Evolutionary conservation across 257 asterid genomes (phyloP).

Genomic region (Perilla frutescens): DNA sequence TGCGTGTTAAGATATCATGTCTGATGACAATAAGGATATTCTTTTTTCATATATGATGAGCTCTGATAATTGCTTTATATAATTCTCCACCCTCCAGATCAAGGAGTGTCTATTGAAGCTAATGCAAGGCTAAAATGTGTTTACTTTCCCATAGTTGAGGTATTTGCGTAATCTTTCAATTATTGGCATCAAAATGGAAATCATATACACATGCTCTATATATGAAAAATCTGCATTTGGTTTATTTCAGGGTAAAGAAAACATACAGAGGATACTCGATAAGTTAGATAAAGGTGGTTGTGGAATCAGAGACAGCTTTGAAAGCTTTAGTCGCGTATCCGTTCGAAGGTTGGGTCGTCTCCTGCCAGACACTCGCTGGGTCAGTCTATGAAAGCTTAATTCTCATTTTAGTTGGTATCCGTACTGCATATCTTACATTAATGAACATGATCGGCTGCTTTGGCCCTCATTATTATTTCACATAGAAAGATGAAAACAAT

Average conservation of each 20-base stretch:
- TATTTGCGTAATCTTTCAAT: slow-evolving; percentile 22
- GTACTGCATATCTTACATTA: slow-evolving; percentile 8
- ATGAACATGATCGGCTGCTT: neutral
- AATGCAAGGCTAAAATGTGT: slow-evolving; percentile 78
- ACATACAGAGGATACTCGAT: slow-evolving; percentile 53
- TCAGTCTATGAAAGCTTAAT: slow-evolving; percentile 37
- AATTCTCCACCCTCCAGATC: slow-evolving; percentile 43
- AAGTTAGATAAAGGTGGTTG: slow-evolving; percentile 50
- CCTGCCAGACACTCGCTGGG: slow-evolving; percentile 92
- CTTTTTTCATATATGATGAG: slow-evolving; percentile 18
- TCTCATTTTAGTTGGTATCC: slow-evolving; percentile 13
- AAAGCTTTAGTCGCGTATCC: slow-evolving; percentile 66
- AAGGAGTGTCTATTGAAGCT: slow-evolving; percentile 49
- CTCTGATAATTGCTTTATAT: slow-evolving; percentile 18
- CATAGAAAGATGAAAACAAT: neutral
- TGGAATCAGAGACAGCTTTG: slow-evolving; percentile 57
- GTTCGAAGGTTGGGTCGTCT: slow-evolving; percentile 83
- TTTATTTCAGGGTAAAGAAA: slow-evolving; percentile 68
- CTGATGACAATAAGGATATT: neutral
- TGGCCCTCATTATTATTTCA: neutral
- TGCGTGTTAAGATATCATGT: neutral
- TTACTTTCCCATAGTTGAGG: slow-evolving; percentile 71
- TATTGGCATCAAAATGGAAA: slow-evolving; percentile 27
- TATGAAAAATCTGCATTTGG: slow-evolving; percentile 26
- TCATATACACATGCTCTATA: slow-evolving; percentile 21